These are phyloP conservation scores for Stephanodiscus minutulus DNA, from an alignment of 108 stramenopile species.

Conservation along the genomic window DNA sequence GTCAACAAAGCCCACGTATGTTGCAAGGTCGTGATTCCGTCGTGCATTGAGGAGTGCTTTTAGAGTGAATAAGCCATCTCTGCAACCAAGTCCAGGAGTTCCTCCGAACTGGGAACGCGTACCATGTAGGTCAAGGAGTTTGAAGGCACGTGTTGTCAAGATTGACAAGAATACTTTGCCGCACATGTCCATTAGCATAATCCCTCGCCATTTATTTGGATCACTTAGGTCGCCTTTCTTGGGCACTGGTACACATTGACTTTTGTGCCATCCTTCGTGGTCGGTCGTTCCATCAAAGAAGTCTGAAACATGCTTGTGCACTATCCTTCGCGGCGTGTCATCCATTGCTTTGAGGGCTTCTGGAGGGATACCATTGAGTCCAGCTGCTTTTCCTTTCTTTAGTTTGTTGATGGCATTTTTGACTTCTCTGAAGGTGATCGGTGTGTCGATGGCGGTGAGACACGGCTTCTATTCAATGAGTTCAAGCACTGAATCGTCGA, in stretches of 20 bases:
- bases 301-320: neutral
- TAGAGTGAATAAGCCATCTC: constrained; percentile 10
- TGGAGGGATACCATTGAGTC: too few species aligned
- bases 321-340: constrained; percentile 7
- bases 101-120: constrained; percentile 10
- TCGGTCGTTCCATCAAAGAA: too few species aligned
- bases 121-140: constrained; percentile 6
- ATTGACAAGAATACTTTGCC: constrained; percentile 12
- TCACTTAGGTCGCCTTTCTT: too few species aligned
- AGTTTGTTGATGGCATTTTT: neutral
- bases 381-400: too few species aligned
- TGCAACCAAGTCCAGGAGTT: constrained; percentile 7
- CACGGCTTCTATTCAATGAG: neutral
- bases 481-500: neutral
- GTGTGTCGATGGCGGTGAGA: neutral
- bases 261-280: too few species aligned
- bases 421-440: neutral
- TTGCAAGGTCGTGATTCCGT: neutral
- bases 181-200: too few species aligned
- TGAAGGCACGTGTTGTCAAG: neutral
- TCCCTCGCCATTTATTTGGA: too few species aligned
- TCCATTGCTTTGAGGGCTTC: too few species aligned
- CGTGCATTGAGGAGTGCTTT: constrained; percentile 18
- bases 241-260: too few species aligned
- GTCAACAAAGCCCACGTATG: constrained; percentile 15